A percentile compares a stretch with the other conserved stretches of the same genome.
phyloP scores from a whole-genome alignment of 148 eudicot species.

The Selenicereus undatus region DNA sequence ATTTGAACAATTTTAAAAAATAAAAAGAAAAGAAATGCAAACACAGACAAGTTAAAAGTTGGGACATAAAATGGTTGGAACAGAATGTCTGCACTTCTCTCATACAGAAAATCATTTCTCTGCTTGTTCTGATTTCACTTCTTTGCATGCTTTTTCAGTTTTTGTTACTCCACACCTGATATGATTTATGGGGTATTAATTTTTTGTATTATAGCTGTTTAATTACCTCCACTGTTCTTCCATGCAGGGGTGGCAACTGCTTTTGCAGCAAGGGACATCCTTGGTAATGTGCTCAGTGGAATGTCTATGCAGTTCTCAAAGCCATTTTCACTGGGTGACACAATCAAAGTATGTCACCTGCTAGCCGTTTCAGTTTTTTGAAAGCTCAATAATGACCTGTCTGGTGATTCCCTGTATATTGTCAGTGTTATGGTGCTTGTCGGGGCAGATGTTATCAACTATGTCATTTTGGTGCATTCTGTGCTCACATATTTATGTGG shows the following conservation, averaged over 20 bases:
- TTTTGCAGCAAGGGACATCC: constrained; percentile 85
- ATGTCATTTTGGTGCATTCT: neutral
- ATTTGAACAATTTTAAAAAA: neutral
- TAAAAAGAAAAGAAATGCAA: too few relatives aligned
- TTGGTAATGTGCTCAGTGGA: constrained; percentile 96
- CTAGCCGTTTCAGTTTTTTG: neutral
- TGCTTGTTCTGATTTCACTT: constrained; percentile 6
- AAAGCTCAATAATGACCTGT: neutral
- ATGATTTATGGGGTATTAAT: neutral
- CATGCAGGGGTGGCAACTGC: constrained; percentile 94
- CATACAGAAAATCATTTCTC: neutral
- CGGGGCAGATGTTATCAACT: neutral
- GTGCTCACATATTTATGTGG: neutral
- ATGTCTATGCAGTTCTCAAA: constrained; percentile 73
- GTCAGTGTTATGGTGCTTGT: neutral
- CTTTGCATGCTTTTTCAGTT: neutral
- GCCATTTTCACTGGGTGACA: constrained; percentile 94
- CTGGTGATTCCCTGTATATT: neutral
- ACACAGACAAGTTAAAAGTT: neutral
- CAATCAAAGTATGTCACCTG: constrained; percentile 60
- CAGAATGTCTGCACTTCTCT: neutral
- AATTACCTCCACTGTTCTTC: constrained; percentile 6
- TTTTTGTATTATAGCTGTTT: too few relatives aligned
- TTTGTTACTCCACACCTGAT: neutral
- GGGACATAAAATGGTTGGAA: neutral